Conservation (phyloP, 257 asterid genomes). For the Nicotiana tabacum region DNA sequence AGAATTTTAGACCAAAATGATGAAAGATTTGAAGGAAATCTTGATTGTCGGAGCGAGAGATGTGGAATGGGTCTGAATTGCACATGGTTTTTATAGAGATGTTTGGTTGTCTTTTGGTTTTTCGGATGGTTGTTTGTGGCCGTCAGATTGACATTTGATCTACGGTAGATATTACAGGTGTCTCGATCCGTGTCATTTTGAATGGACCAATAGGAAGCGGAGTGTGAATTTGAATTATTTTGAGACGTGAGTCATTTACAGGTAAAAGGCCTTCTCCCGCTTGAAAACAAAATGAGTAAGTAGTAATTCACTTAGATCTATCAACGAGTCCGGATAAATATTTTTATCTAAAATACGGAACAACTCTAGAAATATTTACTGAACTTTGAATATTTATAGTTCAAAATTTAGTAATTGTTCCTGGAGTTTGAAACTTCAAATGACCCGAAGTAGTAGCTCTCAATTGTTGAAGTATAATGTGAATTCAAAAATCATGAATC, state of each 20-base stretch:
- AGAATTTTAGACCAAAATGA: too few species aligned
- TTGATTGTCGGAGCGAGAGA: background rate
- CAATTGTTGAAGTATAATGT: too few species aligned
- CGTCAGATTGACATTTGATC: slow-evolving; percentile 27
- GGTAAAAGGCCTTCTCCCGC: slow-evolving; percentile 16
- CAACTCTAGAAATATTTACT: too few species aligned
- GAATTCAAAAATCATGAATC: too few species aligned
- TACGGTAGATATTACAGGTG: background rate
- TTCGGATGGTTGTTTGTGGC: background rate
- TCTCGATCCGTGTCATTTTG: slow-evolving; percentile 21
- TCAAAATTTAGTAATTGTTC: too few species aligned
- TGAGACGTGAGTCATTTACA: background rate
- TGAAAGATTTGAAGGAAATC: background rate
- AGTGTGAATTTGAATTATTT: background rate
- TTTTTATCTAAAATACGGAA: too few species aligned
- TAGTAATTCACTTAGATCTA: too few species aligned
- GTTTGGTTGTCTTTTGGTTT: background rate
- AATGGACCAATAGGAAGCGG: slow-evolving; percentile 27
- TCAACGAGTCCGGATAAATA: too few species aligned
- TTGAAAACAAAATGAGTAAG: background rate
- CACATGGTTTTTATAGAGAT: background rate
- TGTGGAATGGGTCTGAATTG: background rate
- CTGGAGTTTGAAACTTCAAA: too few species aligned
- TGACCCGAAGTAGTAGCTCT: too few species aligned
- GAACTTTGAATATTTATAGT: too few species aligned